Conservation (phyloP, 176 grass and related monocot genomes). For the Phoenix dactylifera region DNA sequence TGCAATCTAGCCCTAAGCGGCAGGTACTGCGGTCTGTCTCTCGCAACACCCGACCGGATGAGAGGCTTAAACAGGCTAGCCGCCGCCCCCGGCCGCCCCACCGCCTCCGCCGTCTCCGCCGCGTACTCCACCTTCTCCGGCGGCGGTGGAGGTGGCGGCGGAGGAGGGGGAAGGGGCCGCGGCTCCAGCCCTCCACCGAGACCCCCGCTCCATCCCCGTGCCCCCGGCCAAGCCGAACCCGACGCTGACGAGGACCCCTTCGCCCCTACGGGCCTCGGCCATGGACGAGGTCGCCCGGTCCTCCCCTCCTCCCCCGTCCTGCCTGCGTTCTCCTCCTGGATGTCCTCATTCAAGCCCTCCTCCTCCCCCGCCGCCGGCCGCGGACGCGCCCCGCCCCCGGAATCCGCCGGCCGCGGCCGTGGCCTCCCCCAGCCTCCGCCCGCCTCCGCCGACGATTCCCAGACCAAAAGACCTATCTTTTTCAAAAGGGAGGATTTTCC, state of each 20-base stretch:
- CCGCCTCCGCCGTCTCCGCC: neutral
- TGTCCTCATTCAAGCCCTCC: neutral
- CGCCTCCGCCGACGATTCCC: neutral
- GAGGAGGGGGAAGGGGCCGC: conserved; percentile 2
- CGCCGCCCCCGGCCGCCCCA: neutral
- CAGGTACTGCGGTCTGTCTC: neutral
- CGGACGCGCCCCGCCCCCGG: neutral
- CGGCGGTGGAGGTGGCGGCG: neutral
- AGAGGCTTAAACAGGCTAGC: neutral
- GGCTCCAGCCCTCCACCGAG: neutral
- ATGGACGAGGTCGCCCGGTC: conserved; percentile 8
- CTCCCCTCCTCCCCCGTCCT: conserved; percentile 13
- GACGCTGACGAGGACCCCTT: conserved; percentile 5
- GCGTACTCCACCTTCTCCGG: conserved; percentile 7
- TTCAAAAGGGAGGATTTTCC: conserved; percentile 14
- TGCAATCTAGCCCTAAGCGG: neutral
- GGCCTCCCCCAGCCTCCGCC: neutral
- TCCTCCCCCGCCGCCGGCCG: neutral
- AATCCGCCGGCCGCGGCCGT: neutral
- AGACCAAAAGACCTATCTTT: conserved; percentile 16
- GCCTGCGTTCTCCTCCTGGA: conserved; percentile 17
- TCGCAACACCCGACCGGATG: neutral
- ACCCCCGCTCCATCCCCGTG: neutral
- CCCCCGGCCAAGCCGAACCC: neutral
- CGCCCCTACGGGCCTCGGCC: conserved; percentile 8